Conservation (phyloP, 495 filamentous ascomycete genomes). For the Talaromyces ruber region DNA sequence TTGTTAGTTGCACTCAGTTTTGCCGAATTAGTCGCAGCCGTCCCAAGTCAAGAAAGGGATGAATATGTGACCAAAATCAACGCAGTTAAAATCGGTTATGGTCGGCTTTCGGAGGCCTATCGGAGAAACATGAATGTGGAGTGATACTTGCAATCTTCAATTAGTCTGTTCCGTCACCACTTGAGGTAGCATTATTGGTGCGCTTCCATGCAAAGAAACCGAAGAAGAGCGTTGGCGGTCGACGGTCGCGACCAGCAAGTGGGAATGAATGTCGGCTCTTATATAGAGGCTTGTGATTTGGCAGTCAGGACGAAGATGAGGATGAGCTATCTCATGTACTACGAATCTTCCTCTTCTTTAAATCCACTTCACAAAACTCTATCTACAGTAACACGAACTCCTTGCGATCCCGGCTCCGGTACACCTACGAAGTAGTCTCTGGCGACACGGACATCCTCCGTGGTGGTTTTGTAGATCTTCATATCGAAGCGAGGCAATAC, state of each 20-base stretch:
- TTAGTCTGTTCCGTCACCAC: background rate
- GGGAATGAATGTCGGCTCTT: background rate
- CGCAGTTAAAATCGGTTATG: background rate
- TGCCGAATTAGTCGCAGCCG: background rate
- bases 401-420: slow-evolving; percentile 1
- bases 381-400: background rate
- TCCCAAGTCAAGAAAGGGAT: background rate
- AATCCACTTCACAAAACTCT: background rate
- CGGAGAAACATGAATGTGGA: slow-evolving; percentile 3
- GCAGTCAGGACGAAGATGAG: background rate
- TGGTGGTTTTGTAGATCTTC: slow-evolving; percentile 27
- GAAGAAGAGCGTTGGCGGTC: background rate
- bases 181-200: background rate
- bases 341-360: background rate
- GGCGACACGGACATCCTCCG: slow-evolving; percentile 18
- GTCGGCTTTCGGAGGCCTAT: slow-evolving; percentile 4
- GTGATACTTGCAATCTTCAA: background rate
- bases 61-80: background rate
- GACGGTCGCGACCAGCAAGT: background rate
- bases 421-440: slow-evolving; percentile 4
- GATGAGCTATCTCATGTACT: background rate
- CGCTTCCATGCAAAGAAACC: background rate
- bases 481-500: slow-evolving; percentile 22
- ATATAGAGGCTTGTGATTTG: background rate
- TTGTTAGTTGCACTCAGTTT: slow-evolving; percentile 5